phyloP scores from a whole-genome alignment of 177 flowering plant species.

The Telopea speciosissima region DNA sequence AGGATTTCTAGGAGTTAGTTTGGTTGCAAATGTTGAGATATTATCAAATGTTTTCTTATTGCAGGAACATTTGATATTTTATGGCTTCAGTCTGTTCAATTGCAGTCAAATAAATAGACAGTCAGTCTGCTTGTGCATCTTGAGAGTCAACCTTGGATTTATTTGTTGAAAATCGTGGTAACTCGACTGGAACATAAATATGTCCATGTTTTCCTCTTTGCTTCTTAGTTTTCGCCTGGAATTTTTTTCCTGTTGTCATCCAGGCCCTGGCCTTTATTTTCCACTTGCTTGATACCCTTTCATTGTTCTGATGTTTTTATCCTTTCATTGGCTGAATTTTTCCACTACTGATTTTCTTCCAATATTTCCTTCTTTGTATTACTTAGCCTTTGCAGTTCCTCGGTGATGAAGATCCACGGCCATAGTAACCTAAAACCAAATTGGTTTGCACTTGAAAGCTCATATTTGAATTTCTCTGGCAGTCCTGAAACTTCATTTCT shows the following conservation, averaged over 20 bases:
- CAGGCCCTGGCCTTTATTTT: not conserved
- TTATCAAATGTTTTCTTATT: no score
- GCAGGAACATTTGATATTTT: no score
- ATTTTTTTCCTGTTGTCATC: not conserved
- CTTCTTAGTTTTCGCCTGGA: not conserved
- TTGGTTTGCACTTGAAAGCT: conserved; percentile 9
- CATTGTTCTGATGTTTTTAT: no score
- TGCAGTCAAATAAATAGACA: not conserved
- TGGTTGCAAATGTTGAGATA: no score
- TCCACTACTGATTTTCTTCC: conserved; percentile 24
- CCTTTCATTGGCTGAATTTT: conserved; percentile 1
- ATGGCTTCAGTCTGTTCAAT: not conserved
- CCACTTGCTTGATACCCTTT: conserved; percentile 1
- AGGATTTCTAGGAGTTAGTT: no score
- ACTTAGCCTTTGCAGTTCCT: conserved; percentile 54
- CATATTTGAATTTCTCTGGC: conserved; percentile 1
- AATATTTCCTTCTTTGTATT: conserved; percentile 18
- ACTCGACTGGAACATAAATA: conserved; percentile 4
- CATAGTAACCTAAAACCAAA: conserved; percentile 12
- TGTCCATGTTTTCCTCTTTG: not conserved
- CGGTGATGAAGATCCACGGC: conserved; percentile 40
- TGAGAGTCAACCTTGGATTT: not conserved
- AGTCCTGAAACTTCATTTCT: not conserved
- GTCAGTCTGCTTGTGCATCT: not conserved
- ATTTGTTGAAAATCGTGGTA: not conserved